A percentile compares a stretch with the other conserved stretches of the same genome.
Evolutionary conservation across 2,329 filamentous ascomycete species (phyloP).

Genomic region (Fusarium phyllophilum): DNA sequence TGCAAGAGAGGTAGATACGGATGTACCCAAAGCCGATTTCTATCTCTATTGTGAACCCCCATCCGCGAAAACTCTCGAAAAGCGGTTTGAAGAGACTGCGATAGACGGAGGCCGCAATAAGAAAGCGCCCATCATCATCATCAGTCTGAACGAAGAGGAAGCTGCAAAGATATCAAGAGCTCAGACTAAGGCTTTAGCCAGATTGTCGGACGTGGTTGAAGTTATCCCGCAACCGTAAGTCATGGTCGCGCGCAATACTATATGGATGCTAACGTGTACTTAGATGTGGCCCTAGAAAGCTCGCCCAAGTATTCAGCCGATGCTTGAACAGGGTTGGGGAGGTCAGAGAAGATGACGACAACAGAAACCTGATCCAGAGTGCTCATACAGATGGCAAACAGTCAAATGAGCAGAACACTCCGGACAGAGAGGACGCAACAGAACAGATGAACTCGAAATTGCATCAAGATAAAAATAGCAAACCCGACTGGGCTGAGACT

Average conservation of each 20-base stretch:
- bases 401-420: not conserved
- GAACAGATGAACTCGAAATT: not conserved
- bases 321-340: constrained; percentile 30
- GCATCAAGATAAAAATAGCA: not conserved
- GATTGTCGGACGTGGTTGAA: constrained; percentile 44
- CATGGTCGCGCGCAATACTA: fast-evolving
- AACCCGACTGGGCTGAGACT: not conserved
- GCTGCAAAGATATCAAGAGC: constrained; percentile 40
- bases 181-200: constrained; percentile 34
- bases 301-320: constrained; percentile 44
- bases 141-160: constrained; percentile 46
- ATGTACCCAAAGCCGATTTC: constrained; percentile 33
- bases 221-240: constrained; percentile 48
- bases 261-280: not conserved
- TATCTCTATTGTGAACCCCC: constrained; percentile 44
- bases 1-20: constrained; percentile 13
- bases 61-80: constrained; percentile 23
- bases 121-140: constrained; percentile 43
- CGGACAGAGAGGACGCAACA: not conserved
- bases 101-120: not conserved
- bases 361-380: not conserved
- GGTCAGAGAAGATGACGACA: not conserved
- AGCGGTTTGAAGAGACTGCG: constrained; percentile 23
- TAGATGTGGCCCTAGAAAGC: constrained; percentile 45
- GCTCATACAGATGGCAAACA: not conserved